phyloP scores from a whole-genome alignment of 306 rosid genomes.

The Lupinus albus region DNA sequence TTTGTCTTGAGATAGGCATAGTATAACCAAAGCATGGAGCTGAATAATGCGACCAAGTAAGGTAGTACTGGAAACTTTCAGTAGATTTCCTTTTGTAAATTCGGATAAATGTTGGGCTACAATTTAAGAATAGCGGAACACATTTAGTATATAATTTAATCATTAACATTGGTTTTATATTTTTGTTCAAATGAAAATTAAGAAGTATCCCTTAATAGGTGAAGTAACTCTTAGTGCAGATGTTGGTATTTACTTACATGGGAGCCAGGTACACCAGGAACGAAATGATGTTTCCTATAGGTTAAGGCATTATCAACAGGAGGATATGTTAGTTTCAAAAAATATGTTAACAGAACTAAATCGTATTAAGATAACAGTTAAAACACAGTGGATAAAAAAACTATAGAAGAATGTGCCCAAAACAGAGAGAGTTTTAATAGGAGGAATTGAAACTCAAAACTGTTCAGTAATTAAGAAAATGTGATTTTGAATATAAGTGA shows the following conservation, averaged over 20 bases:
- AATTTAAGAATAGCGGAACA: not conserved
- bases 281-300: constrained; percentile 70
- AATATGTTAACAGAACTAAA: not conserved
- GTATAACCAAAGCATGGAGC: constrained; percentile 73
- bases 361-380: not conserved
- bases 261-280: constrained; percentile 83
- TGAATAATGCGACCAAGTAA: constrained; percentile 75
- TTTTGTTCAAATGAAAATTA: not conserved
- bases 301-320: constrained; percentile 26
- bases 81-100: constrained; percentile 71
- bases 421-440: not conserved
- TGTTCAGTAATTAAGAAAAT: not conserved
- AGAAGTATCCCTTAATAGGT: not conserved
- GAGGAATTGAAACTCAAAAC: not conserved
- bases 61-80: constrained; percentile 68
- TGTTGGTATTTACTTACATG: constrained; percentile 55
- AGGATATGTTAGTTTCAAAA: not conserved
- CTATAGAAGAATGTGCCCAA: not conserved
- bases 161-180: not conserved
- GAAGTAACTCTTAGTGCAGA: not conserved
- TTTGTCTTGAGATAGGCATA: constrained; percentile 60
- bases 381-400: not conserved
- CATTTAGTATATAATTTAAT: not conserved
- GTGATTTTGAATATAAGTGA: not conserved
- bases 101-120: constrained; percentile 73